A percentile compares a stretch with the other conserved stretches of the same genome.
phyloP scores from a whole-genome alignment of 2,329 filamentous ascomycete species.

The Aureobasidium subglaciale region DNA sequence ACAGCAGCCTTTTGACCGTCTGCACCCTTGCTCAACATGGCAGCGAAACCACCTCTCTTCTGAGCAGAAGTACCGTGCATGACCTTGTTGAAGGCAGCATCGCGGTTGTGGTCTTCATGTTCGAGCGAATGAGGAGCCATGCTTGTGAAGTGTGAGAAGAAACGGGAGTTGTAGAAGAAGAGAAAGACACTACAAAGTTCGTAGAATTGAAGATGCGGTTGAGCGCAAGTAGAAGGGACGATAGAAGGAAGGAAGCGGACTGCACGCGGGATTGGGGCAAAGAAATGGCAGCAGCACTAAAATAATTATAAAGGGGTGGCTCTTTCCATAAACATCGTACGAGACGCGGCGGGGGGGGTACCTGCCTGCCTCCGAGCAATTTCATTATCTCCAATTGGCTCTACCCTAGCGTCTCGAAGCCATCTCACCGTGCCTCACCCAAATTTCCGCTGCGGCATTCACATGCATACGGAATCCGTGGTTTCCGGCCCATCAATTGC shows the following conservation, averaged over 20 bases:
- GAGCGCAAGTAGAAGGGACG: conserved; percentile 13
- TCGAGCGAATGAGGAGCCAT: conserved; percentile 33
- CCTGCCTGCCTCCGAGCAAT: conserved; percentile 2
- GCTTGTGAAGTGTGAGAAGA: neutral
- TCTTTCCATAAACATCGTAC: conserved; percentile 12
- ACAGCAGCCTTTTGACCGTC: conserved; percentile 72
- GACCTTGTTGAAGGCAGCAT: conserved; percentile 76
- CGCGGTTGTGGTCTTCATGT: conserved; percentile 30
- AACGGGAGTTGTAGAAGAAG: conserved; percentile 4
- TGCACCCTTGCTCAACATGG: conserved; percentile 79
- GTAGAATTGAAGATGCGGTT: conserved; percentile 6
- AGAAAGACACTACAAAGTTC: conserved; percentile 10
- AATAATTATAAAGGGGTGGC: conserved; percentile 13
- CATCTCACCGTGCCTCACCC: conserved; percentile 8
- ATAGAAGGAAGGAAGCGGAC: neutral
- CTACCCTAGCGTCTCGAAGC: neutral
- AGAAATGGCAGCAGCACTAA: conserved; percentile 8
- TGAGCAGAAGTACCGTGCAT: conserved; percentile 65
- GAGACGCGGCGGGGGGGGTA: neutral
- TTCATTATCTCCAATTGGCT: conserved; percentile 10
- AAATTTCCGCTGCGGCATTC: conserved; percentile 4
- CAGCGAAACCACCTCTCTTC: conserved; percentile 72
- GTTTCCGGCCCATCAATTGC: neutral
- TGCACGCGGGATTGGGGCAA: neutral
- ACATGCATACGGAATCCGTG: neutral